A percentile compares a stretch with the other conserved stretches of the same genome.
Conservation (phyloP, 2,329 filamentous ascomycete species). For the Paracamarosporium sp. region DNA sequence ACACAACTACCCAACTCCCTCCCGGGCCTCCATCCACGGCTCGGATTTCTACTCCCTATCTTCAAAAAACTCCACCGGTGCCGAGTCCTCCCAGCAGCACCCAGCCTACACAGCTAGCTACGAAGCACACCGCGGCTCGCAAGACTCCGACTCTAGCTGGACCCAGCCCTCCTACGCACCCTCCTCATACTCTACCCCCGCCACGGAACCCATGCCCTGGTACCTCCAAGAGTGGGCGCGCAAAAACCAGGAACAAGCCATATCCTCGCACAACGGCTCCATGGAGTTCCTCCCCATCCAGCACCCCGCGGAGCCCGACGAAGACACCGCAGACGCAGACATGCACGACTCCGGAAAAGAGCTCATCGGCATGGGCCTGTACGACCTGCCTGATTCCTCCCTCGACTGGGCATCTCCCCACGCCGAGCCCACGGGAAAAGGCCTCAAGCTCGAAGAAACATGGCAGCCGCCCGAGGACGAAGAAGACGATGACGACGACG, state of each 20-base stretch:
- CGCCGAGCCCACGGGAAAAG: conserved; percentile 67
- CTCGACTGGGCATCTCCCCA: conserved; percentile 58
- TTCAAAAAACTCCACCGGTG: conserved; percentile 38
- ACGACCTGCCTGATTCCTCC: conserved; percentile 73
- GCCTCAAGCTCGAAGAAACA: conserved; percentile 81
- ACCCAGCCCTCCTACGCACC: conserved; percentile 26
- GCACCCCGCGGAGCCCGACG: conserved; percentile 40
- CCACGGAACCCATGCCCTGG: conserved; percentile 42
- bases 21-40: conserved; percentile 33
- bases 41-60: conserved; percentile 46
- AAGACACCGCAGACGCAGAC: conserved; percentile 55
- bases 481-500: conserved; percentile 55
- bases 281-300: conserved; percentile 61
- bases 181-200: conserved; percentile 40
- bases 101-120: conserved; percentile 20
- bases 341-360: conserved; percentile 70
- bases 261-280: conserved; percentile 27
- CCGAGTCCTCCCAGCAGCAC: conserved; percentile 23
- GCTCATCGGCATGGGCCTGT: conserved; percentile 82
- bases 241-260: conserved; percentile 36
- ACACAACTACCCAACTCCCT: conserved; percentile 27
- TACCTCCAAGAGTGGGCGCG: conserved; percentile 47
- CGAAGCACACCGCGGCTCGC: conserved; percentile 26
- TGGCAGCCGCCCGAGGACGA: conserved; percentile 68
- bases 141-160: conserved; percentile 37